Percentiles rank a stretch among this genome's conserved stretches.
These are phyloP conservation scores for Phytophthora hibernalis DNA, from an alignment of 352 stramenopile genomes.

Conservation along the genomic window DNA sequence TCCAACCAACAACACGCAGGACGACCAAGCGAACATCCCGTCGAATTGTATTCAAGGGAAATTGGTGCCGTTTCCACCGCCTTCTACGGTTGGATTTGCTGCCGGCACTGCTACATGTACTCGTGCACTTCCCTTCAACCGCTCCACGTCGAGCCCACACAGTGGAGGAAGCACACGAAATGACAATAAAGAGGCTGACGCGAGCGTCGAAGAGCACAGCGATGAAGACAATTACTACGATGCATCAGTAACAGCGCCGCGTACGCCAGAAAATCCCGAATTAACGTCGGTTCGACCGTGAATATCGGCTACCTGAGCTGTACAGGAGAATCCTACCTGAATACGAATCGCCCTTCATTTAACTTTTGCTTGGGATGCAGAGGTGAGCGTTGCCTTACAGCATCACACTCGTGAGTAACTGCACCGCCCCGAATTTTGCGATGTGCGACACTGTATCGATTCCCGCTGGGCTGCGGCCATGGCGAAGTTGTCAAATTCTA, in stretches of 20 bases:
- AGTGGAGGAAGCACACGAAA: not conserved
- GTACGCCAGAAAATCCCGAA: conserved; percentile 18
- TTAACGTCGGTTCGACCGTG: not conserved
- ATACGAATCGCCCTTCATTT: not conserved
- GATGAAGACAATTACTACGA: not conserved
- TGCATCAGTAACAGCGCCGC: conserved; percentile 1
- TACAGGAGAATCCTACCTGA: not conserved
- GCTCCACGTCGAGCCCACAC: not conserved
- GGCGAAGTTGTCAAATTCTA: too few relatives aligned
- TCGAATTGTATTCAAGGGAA: conserved; percentile 44
- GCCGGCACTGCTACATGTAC: conserved; percentile 14
- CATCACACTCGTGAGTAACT: conserved; percentile 19
- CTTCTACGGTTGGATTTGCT: not conserved
- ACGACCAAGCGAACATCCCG: conserved; percentile 30
- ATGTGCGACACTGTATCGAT: conserved; percentile 14
- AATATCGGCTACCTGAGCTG: not conserved
- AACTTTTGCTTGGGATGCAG: not conserved
- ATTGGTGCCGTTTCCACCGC: conserved; percentile 43
- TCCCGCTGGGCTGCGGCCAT: too few relatives aligned
- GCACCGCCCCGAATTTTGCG: conserved; percentile 20
- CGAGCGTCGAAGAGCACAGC: not conserved
- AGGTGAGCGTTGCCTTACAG: too few relatives aligned
- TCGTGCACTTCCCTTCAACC: conserved; percentile 27
- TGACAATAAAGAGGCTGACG: conserved; percentile 7
- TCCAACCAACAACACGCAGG: not conserved